Base-by-base conservation (phyloP, 2,329 filamentous ascomycete genomes). In the Microcera coccophila region DNA sequence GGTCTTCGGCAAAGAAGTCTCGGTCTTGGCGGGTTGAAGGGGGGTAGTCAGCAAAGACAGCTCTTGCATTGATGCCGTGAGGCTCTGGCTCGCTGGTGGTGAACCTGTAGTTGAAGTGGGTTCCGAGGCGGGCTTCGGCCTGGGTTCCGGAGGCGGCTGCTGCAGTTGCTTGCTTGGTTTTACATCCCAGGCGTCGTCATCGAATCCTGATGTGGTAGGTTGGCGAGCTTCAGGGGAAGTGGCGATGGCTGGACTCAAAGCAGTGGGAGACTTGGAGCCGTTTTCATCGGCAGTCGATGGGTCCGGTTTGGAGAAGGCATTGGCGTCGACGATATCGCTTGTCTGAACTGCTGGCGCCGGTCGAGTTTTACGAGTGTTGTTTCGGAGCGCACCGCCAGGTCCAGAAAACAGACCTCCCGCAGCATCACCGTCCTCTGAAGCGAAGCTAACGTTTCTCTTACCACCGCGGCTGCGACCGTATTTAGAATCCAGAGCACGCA, bases 101-200 rank as follows among this genome's bases (percentile, higher is more conserved):
- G 55, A 49, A 16, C 61, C 52, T 20, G 67, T 52, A 5, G 55
- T 26, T 10, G 42, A 24, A 19, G 53, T 24, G 8, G 54, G 45
- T 35, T 52, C 48, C 10, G 48, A 21, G 16, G 48, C 44, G 21
- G 73, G 45, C 38, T 53, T 49, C 12, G 54, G 38, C 17, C 44
- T 42, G 17, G 56, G 20, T 3, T 24, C 33, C 19, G 43, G 20
- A 16, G 44, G 38, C 19, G 52, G 44, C 21, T 52, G 46, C 39
- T 57, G 65, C n/a, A n/a, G n/a, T 50, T 82, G 78, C 61, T 82
- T 85, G 12, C 85, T 79, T 15, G 89, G 87, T 69, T 96, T 96
- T 38, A 95, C 85, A 58, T 94, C 88, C 93, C 93, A 98, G 8
- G 93, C 93, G 70, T 97, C 89, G 60, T 97, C 93, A 39, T 98